Evolutionary conservation across 1,284 basidiomycete genomes (phyloP), one percentile per base, ranked within the genome.

Genomic region (Trichosporon coremiiforme): DNA sequence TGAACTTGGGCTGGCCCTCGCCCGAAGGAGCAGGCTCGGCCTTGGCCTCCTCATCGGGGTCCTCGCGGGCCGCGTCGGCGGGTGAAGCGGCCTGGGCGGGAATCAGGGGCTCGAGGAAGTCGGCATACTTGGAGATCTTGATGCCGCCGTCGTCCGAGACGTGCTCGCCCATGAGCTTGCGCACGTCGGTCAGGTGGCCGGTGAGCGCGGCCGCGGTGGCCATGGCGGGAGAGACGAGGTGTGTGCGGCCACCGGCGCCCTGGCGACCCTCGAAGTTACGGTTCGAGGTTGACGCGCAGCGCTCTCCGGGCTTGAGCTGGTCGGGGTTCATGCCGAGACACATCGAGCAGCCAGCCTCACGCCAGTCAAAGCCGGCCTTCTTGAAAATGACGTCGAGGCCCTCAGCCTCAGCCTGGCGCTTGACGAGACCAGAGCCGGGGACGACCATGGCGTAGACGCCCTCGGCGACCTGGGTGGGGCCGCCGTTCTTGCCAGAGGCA

Each of bases 301-400:
- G 91, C 84, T 98, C 92, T 64, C 91, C 90, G 2, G 94, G 93
- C 45, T 88, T 86, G 66, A 98, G 87, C 83, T 96, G 94, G 84
- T 98, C 95, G 10, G 95, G 93, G 84, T 98, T 98, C 95, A 98
- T 98, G 57, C 94, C 95, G 73, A 98, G 83, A 84, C 95, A 98
- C 95, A 98, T 98, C 36, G 95, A 98, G 82, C 95, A 98, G 36
- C 95, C 95, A 35, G 95, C 95, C 84, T 98, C 95, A 70, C 95
- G 89, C 95, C 94, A 98, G 82, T 98, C 95, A 78, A 97, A 98
- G 22, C 95, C 95, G 33, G 95, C 95, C 66, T 93, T 91, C 83
- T 90, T 94, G 87, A 98, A 95, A 78, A 98, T 86, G 68, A 87
- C 87, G 79, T 97, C 94, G 71, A 98, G 87, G 47, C 95, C 94